Conservation (phyloP, 2,329 filamentous ascomycete genomes). For the Coniella vitis region DNA sequence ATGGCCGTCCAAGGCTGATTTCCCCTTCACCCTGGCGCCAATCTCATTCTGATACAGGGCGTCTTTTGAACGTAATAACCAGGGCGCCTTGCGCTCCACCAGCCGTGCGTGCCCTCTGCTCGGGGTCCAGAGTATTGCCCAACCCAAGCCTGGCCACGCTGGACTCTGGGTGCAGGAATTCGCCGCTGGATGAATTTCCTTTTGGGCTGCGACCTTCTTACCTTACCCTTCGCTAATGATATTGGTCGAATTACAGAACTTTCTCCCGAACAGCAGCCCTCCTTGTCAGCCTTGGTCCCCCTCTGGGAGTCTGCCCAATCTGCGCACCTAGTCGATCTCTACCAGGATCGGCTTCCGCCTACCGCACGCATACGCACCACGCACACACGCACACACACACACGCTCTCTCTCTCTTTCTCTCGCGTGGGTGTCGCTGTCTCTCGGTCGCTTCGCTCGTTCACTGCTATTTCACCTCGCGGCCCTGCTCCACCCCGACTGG, state of each 20-base stretch:
- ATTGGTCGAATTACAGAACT: slow-evolving; percentile 9
- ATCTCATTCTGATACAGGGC: slow-evolving; percentile 40
- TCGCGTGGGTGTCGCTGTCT: too few relatives aligned
- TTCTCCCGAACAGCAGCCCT: slow-evolving; percentile 6
- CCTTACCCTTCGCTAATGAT: slow-evolving; percentile 16
- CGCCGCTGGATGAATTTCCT: slow-evolving; percentile 24
- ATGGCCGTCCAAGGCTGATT: slow-evolving; percentile 21
- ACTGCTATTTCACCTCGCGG: neutral
- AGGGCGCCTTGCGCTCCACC: slow-evolving; percentile 38
- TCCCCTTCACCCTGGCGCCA: slow-evolving; percentile 29
- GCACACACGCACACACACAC: too few relatives aligned
- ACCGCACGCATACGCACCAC: neutral
- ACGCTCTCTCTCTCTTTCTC: too few relatives aligned
- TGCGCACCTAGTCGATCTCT: slow-evolving; percentile 10
- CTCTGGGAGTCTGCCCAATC: slow-evolving; percentile 10
- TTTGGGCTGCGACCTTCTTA: slow-evolving; percentile 21
- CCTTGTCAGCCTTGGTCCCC: neutral
- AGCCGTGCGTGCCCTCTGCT: slow-evolving; percentile 32
- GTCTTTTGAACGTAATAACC: slow-evolving; percentile 37
- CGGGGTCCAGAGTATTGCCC: slow-evolving; percentile 34
- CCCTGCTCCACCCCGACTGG: slow-evolving; percentile 15
- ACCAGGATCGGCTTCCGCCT: slow-evolving; percentile 10
- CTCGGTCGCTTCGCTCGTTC: neutral
- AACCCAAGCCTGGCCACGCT: slow-evolving; percentile 26
- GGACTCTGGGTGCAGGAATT: slow-evolving; percentile 18